Conservation (phyloP, 495 filamentous ascomycete genomes). For the Penicillium pancosmium region DNA sequence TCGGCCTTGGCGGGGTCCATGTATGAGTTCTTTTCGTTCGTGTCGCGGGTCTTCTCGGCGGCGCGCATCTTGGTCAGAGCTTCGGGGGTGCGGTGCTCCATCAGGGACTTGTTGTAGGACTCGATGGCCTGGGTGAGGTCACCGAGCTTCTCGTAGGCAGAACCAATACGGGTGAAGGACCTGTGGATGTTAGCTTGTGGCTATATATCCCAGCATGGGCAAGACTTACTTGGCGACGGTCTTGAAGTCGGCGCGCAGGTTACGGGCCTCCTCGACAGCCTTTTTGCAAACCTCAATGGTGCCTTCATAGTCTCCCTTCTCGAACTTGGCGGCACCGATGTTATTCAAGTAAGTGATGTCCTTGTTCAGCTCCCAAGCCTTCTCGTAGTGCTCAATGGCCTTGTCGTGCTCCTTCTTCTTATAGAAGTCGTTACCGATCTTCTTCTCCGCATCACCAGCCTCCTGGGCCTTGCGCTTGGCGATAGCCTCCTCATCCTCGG, state of each 20-base stretch:
- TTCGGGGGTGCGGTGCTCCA: conserved; percentile 95
- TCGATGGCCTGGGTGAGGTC: conserved; percentile 82
- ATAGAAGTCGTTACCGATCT: conserved; percentile 90
- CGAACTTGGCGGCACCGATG: conserved; percentile 88
- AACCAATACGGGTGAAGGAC: conserved; percentile 87
- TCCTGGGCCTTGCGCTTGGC: conserved; percentile 88
- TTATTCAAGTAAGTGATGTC: conserved; percentile 99
- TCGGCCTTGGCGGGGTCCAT: conserved; percentile 91
- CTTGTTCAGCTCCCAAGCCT: conserved; percentile 93
- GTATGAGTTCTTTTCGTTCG: conserved; percentile 75
- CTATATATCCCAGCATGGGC: not conserved
- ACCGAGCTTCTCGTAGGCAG: conserved; percentile 84
- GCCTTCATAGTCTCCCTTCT: conserved; percentile 90
- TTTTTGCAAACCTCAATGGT: conserved; percentile 84
- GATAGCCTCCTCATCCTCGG: conserved; percentile 76
- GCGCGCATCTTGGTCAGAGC: conserved; percentile 88
- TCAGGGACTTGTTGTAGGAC: conserved; percentile 89
- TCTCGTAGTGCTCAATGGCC: conserved; percentile 92
- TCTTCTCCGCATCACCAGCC: conserved; percentile 93
- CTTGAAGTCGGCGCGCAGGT: conserved; percentile 93
- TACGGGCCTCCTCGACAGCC: conserved; percentile 85
- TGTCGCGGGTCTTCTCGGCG: conserved; percentile 88
- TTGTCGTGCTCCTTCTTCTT: conserved; percentile 96
- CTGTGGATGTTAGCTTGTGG: conserved; percentile 30
- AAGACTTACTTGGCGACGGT: conserved; percentile 79